phyloP scores from a whole-genome alignment of 202 grass and related monocot species.

The Brachypodium distachyon region DNA sequence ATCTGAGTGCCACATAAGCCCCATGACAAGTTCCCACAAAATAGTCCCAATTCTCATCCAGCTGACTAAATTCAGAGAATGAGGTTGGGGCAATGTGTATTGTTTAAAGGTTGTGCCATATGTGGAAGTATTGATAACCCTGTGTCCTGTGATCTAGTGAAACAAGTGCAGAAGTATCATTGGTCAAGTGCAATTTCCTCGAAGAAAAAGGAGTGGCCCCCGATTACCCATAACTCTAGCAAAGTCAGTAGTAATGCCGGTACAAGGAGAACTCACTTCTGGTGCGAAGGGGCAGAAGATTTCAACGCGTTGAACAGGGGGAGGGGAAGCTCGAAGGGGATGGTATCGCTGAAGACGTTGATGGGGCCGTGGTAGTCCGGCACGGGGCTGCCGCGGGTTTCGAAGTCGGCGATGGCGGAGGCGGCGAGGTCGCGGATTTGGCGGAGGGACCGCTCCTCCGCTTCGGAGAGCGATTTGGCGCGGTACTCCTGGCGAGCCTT shows the following conservation, averaged over 20 bases:
- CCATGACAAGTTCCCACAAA: too few species aligned
- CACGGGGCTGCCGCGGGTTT: not conserved
- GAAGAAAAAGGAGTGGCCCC: not conserved
- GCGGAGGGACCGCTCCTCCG: not conserved
- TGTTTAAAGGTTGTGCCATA: too few species aligned
- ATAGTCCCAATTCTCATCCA: too few species aligned
- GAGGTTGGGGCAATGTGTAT: too few species aligned
- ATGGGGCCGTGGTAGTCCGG: not conserved
- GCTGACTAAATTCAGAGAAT: too few species aligned
- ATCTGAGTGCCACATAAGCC: too few species aligned
- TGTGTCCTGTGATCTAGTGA: not conserved
- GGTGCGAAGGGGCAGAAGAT: not conserved
- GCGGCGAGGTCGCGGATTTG: slow-evolving; percentile 1
- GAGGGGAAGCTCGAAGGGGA: not conserved
- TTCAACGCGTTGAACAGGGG: not conserved
- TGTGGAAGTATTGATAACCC: not conserved
- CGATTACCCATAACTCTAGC: not conserved
- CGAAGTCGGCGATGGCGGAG: not conserved
- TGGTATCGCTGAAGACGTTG: not conserved
- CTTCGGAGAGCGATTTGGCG: not conserved
- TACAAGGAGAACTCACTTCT: not conserved
- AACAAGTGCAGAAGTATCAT: not conserved
- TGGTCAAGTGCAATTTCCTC: not conserved
- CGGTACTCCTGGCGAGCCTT: not conserved
- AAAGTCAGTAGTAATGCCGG: not conserved